Base-by-base conservation (phyloP, 78 protist genomes). In the Speleostelium caveatum region DNA sequence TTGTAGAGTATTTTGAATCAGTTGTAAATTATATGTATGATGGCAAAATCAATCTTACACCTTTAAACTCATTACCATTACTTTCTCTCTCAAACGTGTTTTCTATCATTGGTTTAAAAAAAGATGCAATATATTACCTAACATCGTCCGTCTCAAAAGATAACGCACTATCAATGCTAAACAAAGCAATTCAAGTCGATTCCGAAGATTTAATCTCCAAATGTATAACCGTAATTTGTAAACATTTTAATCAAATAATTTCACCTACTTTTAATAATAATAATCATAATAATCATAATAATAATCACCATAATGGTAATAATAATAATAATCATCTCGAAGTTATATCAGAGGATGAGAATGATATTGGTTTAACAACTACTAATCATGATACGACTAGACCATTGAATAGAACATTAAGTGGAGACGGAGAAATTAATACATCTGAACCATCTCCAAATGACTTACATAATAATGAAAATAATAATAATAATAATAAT, bases 211-310 rank as follows among this genome's bases (percentile, higher is more conserved):
- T 83, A 12, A 73, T 69, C 32, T 68, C 91, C n/a, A 83, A 83
- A 33, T 83, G 80, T 32, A 83, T 83, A 0, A 83, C 91, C 19
- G 91, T 83, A 16, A 83, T 69, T 24, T 83, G 91, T 59, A 83
- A 83, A 59, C 91, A 83, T 60, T 83, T 83, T 45, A 83, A 83
- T 83, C 91, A 83, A 59, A 67, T 83, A 12, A 83, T 83, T 0
- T 65, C 45, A 42, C 91, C 91, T 58, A 38, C 51, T 22, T 53
- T 53, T 53, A 33, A 73, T 73, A 73, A 73, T 38, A n/a, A 35
- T 12, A 38, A 73, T 53, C 24, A 30, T 53, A 73, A 73, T 73
- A 69, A 42, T 42, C 35, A 49, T 69, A 2, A 26, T 26, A 45
- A 49, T 71, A 2, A 32, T 30, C 7, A 71, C 49, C 30, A 30